Evolutionary conservation across 2,329 filamentous ascomycete genomes (phyloP), one percentile per base, ranked within the genome.

Genomic region (Pseudogymnoascus sp.): DNA sequence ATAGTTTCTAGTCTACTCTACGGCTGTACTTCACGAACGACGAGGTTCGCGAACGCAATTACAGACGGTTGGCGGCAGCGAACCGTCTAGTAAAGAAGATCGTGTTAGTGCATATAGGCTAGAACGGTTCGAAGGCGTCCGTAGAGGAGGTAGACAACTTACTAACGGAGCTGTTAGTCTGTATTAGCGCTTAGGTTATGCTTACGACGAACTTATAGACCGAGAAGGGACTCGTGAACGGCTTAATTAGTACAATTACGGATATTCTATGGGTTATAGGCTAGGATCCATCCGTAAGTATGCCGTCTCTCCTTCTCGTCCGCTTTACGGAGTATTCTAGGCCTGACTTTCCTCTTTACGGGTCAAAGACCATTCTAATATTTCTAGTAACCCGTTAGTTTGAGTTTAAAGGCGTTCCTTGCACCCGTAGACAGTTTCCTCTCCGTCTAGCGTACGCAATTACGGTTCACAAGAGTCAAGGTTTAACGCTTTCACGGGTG

Each of bases 131-230:
- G 4, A 63, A 59, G 33, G 56, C 56, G 40, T 61, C 59, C 4
- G 56, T 50, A 19, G 40, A 65, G 21, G 53, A 65, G 33, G 62
- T 62, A 19, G 40, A 37, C 29, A 62, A 62, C 44, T 26, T 62
- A 2, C 33, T 9, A 9, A 37, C 62, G 9, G 40, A 61, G 15
- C 7, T 65, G 10, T 33, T 11, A 1, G 11, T 64, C 10, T 61
- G 40, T 64, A 44, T 65, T 33, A 19, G 44, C 15, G 64, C 62
- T 21, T 38, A 56, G 38, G 59, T 65, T 23, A 65, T 65, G 56
- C 62, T 65, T 29, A 65, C 64, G 13, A 33, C 42, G 4, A 65
- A 65, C 56, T 31, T 65, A 5, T 65, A 29, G 61, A 65, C 62
- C 7, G 64, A 65, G 33, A 56, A 26, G 29, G 56, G 53, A 2